phyloP scores from a whole-genome alignment of 2,329 filamentous ascomycete species.

The Fusarium illudens region DNA sequence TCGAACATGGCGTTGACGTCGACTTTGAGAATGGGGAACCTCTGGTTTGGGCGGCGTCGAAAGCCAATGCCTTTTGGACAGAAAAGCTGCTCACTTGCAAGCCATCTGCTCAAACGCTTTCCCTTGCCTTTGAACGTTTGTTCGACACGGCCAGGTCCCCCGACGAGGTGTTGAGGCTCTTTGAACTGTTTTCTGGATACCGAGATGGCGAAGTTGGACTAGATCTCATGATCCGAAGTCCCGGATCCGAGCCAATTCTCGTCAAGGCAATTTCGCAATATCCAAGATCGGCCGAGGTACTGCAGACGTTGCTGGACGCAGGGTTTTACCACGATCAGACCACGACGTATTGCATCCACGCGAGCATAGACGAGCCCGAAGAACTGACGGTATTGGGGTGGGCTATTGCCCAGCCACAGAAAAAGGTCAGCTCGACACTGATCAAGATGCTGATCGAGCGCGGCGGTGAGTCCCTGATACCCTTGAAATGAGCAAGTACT shows the following conservation, averaged over 20 bases:
- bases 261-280: conserved; percentile 63
- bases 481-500: conserved; percentile 4
- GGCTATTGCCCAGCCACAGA: conserved; percentile 70
- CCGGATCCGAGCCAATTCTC: conserved; percentile 57
- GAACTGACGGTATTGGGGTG: conserved; percentile 66
- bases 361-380: conserved; percentile 61
- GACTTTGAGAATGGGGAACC: conserved; percentile 63
- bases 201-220: conserved; percentile 57
- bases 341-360: conserved; percentile 53
- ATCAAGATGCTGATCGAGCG: conserved; percentile 64
- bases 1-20: conserved; percentile 54
- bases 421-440: conserved; percentile 66
- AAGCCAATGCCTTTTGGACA: conserved; percentile 60
- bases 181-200: conserved; percentile 61
- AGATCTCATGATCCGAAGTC: conserved; percentile 58
- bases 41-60: conserved; percentile 62
- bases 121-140: conserved; percentile 63
- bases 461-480: conserved; percentile 46
- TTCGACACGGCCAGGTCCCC: conserved; percentile 62
- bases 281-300: conserved; percentile 62
- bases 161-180: conserved; percentile 59
- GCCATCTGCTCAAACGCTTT: conserved; percentile 60
- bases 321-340: conserved; percentile 69
- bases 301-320: conserved; percentile 62
- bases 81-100: conserved; percentile 58